Percentiles rank a stretch among this genome's conserved stretches.
Evolutionary conservation across 352 stramenopile species (phyloP).

Genomic region (Aphanomyces astaci): DNA sequence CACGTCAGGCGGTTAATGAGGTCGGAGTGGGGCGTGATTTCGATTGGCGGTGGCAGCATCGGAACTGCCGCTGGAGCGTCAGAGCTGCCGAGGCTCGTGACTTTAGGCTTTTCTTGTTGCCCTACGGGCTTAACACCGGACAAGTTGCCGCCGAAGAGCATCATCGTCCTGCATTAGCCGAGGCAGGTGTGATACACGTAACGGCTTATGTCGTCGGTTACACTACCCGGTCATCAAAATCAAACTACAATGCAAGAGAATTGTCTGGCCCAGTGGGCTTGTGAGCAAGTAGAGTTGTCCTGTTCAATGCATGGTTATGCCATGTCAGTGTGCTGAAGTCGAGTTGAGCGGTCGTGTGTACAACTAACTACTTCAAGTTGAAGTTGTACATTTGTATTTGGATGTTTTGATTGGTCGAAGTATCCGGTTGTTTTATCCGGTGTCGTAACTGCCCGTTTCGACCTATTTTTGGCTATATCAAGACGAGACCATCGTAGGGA

Average conservation of each 20-base stretch:
- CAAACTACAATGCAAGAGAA: too few relatives aligned
- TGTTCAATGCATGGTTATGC: too few relatives aligned
- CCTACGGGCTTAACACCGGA: constrained; percentile 26
- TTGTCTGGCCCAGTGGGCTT: too few relatives aligned
- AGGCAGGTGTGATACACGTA: not conserved
- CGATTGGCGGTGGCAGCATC: not conserved
- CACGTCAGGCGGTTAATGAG: constrained; percentile 61
- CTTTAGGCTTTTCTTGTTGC: not conserved
- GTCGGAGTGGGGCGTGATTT: constrained; percentile 29
- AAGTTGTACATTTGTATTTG: not conserved
- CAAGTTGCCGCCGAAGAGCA: constrained; percentile 65
- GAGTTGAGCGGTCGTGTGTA: too few relatives aligned
- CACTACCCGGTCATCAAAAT: too few relatives aligned
- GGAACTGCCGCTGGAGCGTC: not conserved
- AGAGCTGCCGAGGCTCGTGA: too few relatives aligned
- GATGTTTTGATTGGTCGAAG: too few relatives aligned
- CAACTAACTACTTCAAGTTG: too few relatives aligned
- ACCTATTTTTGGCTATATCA: not conserved
- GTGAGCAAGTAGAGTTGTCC: too few relatives aligned
- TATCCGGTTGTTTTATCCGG: not conserved
- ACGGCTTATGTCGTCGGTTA: too few relatives aligned
- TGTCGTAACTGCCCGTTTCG: not conserved
- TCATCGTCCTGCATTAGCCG: constrained; percentile 27
- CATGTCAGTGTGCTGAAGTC: too few relatives aligned
- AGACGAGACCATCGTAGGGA: not conserved